These are phyloP conservation scores for Fusarium sp. DNA, from an alignment of 2,329 filamentous ascomycete genomes.

Conservation along the genomic window DNA sequence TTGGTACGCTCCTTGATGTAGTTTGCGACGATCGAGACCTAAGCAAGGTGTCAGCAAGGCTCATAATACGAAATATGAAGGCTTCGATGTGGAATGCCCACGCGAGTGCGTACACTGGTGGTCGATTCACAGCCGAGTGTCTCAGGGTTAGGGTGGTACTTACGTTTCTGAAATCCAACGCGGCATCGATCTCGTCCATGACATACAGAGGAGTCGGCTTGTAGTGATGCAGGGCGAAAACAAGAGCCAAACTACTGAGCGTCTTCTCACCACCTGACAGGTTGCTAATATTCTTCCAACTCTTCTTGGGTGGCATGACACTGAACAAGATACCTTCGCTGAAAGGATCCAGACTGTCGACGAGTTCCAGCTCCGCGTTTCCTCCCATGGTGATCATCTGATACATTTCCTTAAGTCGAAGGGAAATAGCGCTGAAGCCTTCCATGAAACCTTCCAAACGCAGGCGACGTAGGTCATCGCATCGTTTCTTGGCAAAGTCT, in stretches of 20 bases:
- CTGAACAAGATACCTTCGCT: conserved; percentile 96
- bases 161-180: conserved; percentile 96
- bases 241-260: conserved; percentile 87
- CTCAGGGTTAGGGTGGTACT: conserved; percentile 56
- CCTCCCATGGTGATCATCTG: conserved; percentile 99
- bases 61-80: conserved; percentile 16
- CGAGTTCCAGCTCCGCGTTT: conserved; percentile 95
- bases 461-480: conserved; percentile 89
- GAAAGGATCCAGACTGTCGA: conserved; percentile 96
- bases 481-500: conserved; percentile 89
- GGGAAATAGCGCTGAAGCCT: conserved; percentile 92
- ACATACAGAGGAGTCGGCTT: conserved; percentile 98
- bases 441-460: conserved; percentile 98
- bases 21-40: conserved; percentile 97
- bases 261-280: conserved; percentile 98
- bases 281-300: conserved; percentile 99
- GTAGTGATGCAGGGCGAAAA: conserved; percentile 98
- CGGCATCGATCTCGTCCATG: conserved; percentile 99
- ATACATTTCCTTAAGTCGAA: conserved; percentile 99
- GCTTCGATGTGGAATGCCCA: conserved; percentile 29
- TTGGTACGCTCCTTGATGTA: conserved; percentile 99
- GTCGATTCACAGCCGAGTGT: conserved; percentile 41
- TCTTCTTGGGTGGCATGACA: conserved; percentile 99
- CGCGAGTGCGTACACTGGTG: conserved; percentile 18
- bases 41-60: conserved; percentile 37